Evolutionary conservation across 2,329 filamentous ascomycete species (phyloP), one percentile per base, ranked within the genome.

Genomic region (Scytalidium lignicola): DNA sequence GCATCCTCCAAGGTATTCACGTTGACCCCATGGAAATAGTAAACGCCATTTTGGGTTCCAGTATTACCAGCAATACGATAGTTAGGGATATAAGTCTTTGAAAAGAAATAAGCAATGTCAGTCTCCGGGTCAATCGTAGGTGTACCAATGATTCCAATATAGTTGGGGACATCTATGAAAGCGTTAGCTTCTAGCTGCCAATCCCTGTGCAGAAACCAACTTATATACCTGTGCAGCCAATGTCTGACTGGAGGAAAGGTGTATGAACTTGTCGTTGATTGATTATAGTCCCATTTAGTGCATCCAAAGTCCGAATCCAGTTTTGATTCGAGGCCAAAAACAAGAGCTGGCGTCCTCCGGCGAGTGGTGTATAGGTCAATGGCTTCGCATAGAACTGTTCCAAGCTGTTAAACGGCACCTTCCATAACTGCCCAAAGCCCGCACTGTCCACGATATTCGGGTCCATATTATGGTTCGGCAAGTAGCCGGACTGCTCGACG

Each of bases 161-260:
- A 66, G n/a, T 74, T 70, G 9, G 72, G 70, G 37, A 78, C 71
- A 49, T 76, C 75, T 26, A 26, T 26, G 6, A 10, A 10, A 10
- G 23, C 10, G 23, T 26, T 26, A 26, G 23, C 23, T 10, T 26
- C 6, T 6, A 26, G 10, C 23, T 10, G 23, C 10, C 23, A 26
- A 26, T 5, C 5, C 23, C 23, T 26, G 23, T 26, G 10, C 23
- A 5, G n/a, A 26, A 5, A 5, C 23, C 6, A 26, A 26, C 6
- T 10, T 26, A 10, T 26, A 26, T 26, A 26, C 23, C 23, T 23
- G 68, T 68, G 52, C 75, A 79, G 8, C 71, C 68, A 37, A 77
- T 62, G 48, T 79, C 75, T 4, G 69, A 68, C 9, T 73, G 68
- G 21, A 76, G 59, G 53, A 78, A 78, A 1, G 75, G 75, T 18